Conservation (phyloP, 2,329 filamentous ascomycete genomes). For the Amauroascus niger region DNA sequence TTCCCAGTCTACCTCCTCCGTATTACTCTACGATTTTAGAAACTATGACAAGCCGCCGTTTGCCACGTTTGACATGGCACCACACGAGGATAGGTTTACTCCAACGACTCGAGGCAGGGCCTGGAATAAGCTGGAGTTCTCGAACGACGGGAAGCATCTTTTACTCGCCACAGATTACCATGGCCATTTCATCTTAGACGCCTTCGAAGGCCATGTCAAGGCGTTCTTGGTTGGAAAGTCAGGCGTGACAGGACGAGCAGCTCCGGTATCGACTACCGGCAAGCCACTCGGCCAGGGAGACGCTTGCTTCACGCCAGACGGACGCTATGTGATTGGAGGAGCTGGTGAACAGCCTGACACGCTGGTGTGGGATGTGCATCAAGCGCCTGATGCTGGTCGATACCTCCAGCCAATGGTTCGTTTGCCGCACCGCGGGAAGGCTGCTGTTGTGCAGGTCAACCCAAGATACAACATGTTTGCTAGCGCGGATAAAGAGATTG, state of each 20-base stretch:
- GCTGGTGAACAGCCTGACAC: conserved; percentile 58
- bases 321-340: conserved; percentile 79
- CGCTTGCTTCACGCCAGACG: conserved; percentile 81
- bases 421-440: conserved; percentile 45
- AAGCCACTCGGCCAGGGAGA: conserved; percentile 55
- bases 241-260: conserved; percentile 41
- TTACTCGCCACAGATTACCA: conserved; percentile 73
- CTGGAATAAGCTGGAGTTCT: conserved; percentile 92
- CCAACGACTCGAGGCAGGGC: conserved; percentile 40
- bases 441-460: conserved; percentile 44
- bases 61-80: conserved; percentile 65
- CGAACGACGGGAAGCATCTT: conserved; percentile 84
- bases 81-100: conserved; percentile 46
- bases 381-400: conserved; percentile 48
- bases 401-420: conserved; percentile 32
- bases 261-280: conserved; percentile 45
- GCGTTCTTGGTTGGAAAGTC: conserved; percentile 54
- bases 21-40: conserved; percentile 85
- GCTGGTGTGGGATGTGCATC: conserved; percentile 74
- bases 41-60: conserved; percentile 92
- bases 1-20: conserved; percentile 64
- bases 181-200: conserved; percentile 87
- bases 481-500: conserved; percentile 73
- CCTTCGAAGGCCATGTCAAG: conserved; percentile 72
- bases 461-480: conserved; percentile 86